Percentiles rank a stretch among this genome's conserved stretches.
phyloP scores from a whole-genome alignment of 2,329 filamentous ascomycete genomes.

The Xylaria sp. region DNA sequence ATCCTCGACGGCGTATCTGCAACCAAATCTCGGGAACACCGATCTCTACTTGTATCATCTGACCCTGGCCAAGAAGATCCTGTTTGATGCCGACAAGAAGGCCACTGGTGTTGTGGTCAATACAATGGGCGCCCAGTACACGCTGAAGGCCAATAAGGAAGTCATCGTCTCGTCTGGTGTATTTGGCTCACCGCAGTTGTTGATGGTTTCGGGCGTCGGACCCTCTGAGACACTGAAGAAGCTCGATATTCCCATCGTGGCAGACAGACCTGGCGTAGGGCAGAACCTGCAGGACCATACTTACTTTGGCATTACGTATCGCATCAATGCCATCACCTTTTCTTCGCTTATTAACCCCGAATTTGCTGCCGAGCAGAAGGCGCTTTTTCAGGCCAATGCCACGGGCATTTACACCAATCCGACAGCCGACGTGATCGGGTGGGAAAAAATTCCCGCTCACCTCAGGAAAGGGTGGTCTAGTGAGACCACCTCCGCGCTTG shows the following conservation, averaged over 20 bases:
- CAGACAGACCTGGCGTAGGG: constrained; percentile 69
- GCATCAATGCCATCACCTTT: constrained; percentile 51
- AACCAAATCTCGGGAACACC: constrained; percentile 32
- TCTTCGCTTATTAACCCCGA: constrained; percentile 44
- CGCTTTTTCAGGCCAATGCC: constrained; percentile 44
- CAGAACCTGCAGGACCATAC: constrained; percentile 68
- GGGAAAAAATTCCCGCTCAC: constrained; percentile 50
- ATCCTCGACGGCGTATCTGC: constrained; percentile 37
- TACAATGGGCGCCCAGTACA: constrained; percentile 32
- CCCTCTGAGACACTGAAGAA: constrained; percentile 46
- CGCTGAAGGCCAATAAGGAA: constrained; percentile 35
- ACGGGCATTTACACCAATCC: constrained; percentile 47
- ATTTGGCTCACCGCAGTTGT: constrained; percentile 69
- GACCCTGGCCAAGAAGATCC: constrained; percentile 39
- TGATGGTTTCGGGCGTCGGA: constrained; percentile 56
- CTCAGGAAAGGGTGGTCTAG: constrained; percentile 40
- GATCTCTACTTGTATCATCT: constrained; percentile 37
- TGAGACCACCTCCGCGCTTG: constrained; percentile 40
- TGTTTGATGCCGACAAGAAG: constrained; percentile 37
- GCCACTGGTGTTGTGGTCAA: constrained; percentile 38
- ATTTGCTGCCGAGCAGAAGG: constrained; percentile 41
- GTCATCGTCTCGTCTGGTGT: constrained; percentile 71
- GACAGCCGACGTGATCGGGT: constrained; percentile 46
- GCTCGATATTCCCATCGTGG: constrained; percentile 61
- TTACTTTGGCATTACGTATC: constrained; percentile 50